A percentile compares a stretch with the other conserved stretches of the same genome.
phyloP scores from a whole-genome alignment of 768 basidiomycete genomes.

The Tylopilus sp. region DNA sequence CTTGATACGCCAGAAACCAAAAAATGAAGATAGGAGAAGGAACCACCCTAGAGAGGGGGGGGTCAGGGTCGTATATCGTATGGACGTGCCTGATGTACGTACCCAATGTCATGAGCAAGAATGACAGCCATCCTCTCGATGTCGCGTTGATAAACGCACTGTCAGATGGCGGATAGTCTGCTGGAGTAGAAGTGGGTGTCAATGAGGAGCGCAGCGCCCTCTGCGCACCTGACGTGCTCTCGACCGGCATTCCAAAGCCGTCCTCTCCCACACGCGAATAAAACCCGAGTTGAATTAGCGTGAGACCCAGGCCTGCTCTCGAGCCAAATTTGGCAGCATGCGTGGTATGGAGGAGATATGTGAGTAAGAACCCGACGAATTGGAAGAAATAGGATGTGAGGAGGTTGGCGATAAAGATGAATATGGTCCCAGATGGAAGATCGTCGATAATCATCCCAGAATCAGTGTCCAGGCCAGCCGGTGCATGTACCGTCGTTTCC shows the following conservation, averaged over 20 bases:
- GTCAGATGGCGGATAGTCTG: slow-evolving; percentile 20
- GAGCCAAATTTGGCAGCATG: slow-evolving; percentile 94
- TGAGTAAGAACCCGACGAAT: slow-evolving; percentile 89
- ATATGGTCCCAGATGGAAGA: slow-evolving; percentile 76
- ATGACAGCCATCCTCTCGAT: slow-evolving; percentile 86
- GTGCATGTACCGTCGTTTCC: slow-evolving; percentile 93
- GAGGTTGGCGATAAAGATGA: slow-evolving; percentile 72
- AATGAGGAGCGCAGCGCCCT: slow-evolving; percentile 19
- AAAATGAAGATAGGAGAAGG: slow-evolving; percentile 76
- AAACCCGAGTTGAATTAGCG: slow-evolving; percentile 90
- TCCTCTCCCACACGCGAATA: slow-evolving; percentile 48
- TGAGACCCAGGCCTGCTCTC: slow-evolving; percentile 92
- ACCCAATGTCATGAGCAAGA: slow-evolving; percentile 90
- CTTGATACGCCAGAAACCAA: slow-evolving; percentile 82
- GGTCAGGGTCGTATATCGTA: not conserved
- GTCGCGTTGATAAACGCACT: slow-evolving; percentile 33
- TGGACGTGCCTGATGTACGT: slow-evolving; percentile 10
- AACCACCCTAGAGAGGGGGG: slow-evolving; percentile 71
- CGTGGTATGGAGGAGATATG: slow-evolving; percentile 86
- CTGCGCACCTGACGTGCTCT: slow-evolving; percentile 15
- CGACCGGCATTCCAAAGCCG: slow-evolving; percentile 25
- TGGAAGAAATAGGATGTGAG: slow-evolving; percentile 96
- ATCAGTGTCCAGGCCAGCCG: slow-evolving; percentile 45
- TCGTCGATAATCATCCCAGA: slow-evolving; percentile 86
- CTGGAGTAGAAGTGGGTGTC: slow-evolving; percentile 14